Evolutionary conservation across 2,329 filamentous ascomycete genomes (phyloP).

Genomic region (Lachnellula suecica): DNA sequence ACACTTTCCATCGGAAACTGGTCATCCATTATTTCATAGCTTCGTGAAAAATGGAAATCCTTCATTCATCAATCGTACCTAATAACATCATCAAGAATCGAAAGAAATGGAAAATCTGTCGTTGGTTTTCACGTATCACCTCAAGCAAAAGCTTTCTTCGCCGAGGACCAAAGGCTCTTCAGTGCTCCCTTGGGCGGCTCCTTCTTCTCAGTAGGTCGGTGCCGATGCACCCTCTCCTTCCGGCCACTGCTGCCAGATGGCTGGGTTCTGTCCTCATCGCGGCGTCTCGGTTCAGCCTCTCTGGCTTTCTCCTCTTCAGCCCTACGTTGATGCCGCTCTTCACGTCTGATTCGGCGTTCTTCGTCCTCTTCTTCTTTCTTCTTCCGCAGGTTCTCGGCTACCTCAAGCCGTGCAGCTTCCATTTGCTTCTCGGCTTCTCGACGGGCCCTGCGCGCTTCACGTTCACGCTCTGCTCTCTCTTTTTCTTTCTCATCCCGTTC

Average conservation of each 20-base stretch:
- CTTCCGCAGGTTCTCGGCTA: slow-evolving; percentile 19
- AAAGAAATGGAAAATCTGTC: background rate
- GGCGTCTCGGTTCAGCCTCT: background rate
- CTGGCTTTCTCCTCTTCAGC: slow-evolving; percentile 20
- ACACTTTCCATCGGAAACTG: background rate
- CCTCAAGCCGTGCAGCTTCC: slow-evolving; percentile 22
- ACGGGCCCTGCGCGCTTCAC: slow-evolving; percentile 21
- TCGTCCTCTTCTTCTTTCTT: slow-evolving; percentile 25
- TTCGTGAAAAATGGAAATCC: slow-evolving; percentile 7
- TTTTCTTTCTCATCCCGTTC: slow-evolving; percentile 18
- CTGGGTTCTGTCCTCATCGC: background rate
- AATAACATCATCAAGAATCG: slow-evolving; percentile 13
- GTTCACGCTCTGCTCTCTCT: slow-evolving; percentile 26
- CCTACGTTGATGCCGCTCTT: slow-evolving; percentile 21
- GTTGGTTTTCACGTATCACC: background rate
- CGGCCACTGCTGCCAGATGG: background rate
- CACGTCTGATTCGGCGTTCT: slow-evolving; percentile 19
- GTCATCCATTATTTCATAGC: slow-evolving; percentile 10
- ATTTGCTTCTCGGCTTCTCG: slow-evolving; percentile 24
- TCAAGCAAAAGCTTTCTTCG: slow-evolving; percentile 23
- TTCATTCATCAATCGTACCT: slow-evolving; percentile 5
- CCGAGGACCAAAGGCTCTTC: slow-evolving; percentile 16
- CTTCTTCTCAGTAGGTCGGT: slow-evolving; percentile 15
- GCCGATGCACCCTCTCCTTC: slow-evolving; percentile 17
- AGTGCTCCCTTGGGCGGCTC: slow-evolving; percentile 18